Conservation (phyloP, 2,329 filamentous ascomycete genomes). For the Ophiostoma tasmaniense region DNA sequence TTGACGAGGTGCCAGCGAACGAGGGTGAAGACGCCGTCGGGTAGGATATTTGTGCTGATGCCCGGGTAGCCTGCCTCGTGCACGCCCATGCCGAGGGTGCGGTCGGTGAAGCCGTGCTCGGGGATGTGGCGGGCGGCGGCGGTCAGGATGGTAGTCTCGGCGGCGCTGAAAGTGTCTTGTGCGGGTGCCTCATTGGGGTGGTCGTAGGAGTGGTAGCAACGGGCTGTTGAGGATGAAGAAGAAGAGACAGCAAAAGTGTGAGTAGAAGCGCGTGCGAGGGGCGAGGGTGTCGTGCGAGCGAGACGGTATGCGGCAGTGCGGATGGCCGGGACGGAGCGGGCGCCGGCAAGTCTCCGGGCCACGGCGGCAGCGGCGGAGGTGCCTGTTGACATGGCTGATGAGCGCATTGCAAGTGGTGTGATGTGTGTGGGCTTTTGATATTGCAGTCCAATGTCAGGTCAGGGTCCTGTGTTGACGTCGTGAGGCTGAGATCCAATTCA, state of each 20-base stretch:
- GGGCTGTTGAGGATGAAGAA: slow-evolving; percentile 19
- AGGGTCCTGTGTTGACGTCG: not conserved
- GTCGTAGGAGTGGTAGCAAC: slow-evolving; percentile 64
- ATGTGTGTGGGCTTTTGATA: not conserved
- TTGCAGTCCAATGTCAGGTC: not conserved
- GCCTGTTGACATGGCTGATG: not conserved
- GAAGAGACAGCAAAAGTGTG: not conserved
- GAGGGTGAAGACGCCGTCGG: slow-evolving; percentile 71
- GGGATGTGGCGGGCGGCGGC: slow-evolving; percentile 75
- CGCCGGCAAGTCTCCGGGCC: slow-evolving; percentile 4
- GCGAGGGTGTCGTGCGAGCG: not conserved
- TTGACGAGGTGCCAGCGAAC: slow-evolving; percentile 68
- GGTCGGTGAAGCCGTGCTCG: slow-evolving; percentile 68
- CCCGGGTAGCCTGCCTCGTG: slow-evolving; percentile 79
- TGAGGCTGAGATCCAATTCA: not conserved
- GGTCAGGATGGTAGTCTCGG: slow-evolving; percentile 69
- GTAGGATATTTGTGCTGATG: slow-evolving; percentile 74
- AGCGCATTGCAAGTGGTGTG: not conserved
- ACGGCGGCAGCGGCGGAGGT: slow-evolving; percentile 5
- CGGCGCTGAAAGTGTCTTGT: slow-evolving; percentile 52
- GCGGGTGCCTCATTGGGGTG: slow-evolving; percentile 58
- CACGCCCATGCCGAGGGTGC: slow-evolving; percentile 66
- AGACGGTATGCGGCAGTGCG: not conserved
- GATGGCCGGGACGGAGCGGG: not conserved
- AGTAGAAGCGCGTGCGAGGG: not conserved